Base-by-base conservation (phyloP, 805 yeast genomes). In the Saccharomyces mikatae region DNA sequence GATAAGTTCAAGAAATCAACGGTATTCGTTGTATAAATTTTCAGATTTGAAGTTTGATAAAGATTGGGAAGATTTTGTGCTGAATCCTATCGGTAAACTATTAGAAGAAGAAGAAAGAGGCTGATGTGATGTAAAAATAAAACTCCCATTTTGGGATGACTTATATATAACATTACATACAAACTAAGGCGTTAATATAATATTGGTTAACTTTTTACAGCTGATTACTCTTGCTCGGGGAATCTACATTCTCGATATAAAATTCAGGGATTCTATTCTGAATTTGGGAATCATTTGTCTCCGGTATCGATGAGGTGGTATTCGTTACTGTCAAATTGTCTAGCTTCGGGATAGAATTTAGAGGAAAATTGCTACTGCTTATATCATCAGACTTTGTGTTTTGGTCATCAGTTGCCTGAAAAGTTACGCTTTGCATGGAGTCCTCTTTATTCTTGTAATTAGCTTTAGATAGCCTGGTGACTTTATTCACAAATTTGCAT, bases 21-120 rank as follows among this genome's bases (percentile, higher is more conserved):
- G 69, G n/a, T 66, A 77, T 55, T 81, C 76, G 10, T 56, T 69
- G 30, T 74, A 76, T 51, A 77, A 80, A 64, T 88, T 89, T 63
- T 81, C 89, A 4, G 87, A 87, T 64, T 71, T 69, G 21, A 74
- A 71, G 27, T 88, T 88, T 63, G 79, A 75, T 41, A 59, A 57
- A 6, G 69, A 71, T 27, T 88, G 96, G 95, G 66, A 60, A n/a
- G 55, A 61, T 41, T 31, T 52, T 4, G 66, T 65, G 3, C 54
- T 67, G 50, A 56, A 58, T 41, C 55, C 60, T 36, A 47, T 62
- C 5, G 54, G 54, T n/a, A 22, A 54, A 10, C 32, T 22, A 24
- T 5, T n/a, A 46, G 30, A 46, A 46, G 30, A 46, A 11, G 28
- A 46, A 11, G 48, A 26, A 22, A 46, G 48, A 11, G 30, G 28